phyloP scores from a whole-genome alignment of 257 asterid genomes.

The Eucommia ulmoides region DNA sequence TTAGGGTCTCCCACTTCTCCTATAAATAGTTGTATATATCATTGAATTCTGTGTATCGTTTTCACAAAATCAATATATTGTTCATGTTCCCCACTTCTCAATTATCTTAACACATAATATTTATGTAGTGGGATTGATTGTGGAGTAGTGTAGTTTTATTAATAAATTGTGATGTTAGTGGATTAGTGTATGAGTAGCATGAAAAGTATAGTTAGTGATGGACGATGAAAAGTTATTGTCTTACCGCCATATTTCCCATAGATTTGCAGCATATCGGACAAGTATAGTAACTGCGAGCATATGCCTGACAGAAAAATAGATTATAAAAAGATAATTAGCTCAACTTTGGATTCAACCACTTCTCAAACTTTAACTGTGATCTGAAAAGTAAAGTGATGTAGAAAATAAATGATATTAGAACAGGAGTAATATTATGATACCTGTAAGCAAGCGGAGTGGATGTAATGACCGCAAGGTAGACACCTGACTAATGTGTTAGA shows the following conservation, averaged over 20 bases:
- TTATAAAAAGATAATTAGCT: neutral
- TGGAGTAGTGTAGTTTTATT: no score
- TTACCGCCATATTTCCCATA: slow-evolving; percentile 99
- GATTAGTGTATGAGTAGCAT: no score
- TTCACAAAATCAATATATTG: no score
- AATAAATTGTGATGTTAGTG: no score
- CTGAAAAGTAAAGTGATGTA: neutral
- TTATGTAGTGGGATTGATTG: no score
- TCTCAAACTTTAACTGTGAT: neutral
- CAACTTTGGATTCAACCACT: slow-evolving; percentile 1
- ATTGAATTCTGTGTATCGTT: no score
- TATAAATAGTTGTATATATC: no score
- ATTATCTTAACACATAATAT: no score
- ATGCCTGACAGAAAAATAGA: slow-evolving; percentile 48
- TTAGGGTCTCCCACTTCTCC: no score
- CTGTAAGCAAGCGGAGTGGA: slow-evolving; percentile 47
- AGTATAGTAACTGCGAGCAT: slow-evolving; percentile 82
- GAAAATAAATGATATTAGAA: neutral
- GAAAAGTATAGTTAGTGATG: no score
- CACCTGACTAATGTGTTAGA: slow-evolving; percentile 30
- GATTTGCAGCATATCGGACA: slow-evolving; percentile 98
- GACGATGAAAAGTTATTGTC: no score
- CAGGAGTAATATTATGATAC: slow-evolving; percentile 7
- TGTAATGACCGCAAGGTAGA: slow-evolving; percentile 43
- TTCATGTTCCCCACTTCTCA: no score